Base-by-base conservation (phyloP, 805 yeast species). In the Cyberlindnera maritima region DNA sequence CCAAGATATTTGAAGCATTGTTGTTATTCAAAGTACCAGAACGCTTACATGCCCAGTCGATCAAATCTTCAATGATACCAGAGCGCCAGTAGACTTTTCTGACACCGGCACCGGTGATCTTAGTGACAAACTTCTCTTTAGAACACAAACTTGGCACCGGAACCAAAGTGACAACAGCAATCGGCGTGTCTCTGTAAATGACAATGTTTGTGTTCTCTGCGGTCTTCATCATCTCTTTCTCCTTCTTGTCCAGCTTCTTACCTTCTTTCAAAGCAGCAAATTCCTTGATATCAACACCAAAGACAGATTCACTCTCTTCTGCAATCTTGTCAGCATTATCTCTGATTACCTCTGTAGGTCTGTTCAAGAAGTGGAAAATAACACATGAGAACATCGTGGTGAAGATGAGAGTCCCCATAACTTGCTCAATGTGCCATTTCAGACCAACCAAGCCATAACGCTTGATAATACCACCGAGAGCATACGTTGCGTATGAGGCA, bases 161-260 rank as follows among this genome's bases (percentile, higher is more conserved):
- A 38, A 76, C 68, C 11, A 70, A 48, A 0, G 83, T 73, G 26
- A 76, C 69, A 32, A 82, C 68, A 0, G 90, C 89, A 59, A 87
- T 81, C 15, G 94, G 91, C 1, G 82, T 70, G n/a, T 77, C 77
- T 59, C 91, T 77, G 66, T 85, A 86, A 15, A 77, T 61, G 23
- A 85, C 71, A 34, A 83, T 58, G 42, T 75, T 77, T 1, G 88
- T 71, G 54, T 82, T 77, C 14, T 71, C 68, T 18, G 76, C 75
- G 56, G 56, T 51, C 41, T 59, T 55, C 55, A 68, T 54, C 65
- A 71, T 47, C 48, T 61, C 41, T 43, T 50, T 52, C 33, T 50
- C 36, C 26, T 59, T 56, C 28, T 57, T 60, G 9, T 50, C 57
- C 33, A 50, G 29, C 28, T 48, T 52, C 39, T 54, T 49, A 10